Base-by-base conservation (phyloP, 371 early-diverging fungal species). In the Neoconidiobolus thromboides region DNA sequence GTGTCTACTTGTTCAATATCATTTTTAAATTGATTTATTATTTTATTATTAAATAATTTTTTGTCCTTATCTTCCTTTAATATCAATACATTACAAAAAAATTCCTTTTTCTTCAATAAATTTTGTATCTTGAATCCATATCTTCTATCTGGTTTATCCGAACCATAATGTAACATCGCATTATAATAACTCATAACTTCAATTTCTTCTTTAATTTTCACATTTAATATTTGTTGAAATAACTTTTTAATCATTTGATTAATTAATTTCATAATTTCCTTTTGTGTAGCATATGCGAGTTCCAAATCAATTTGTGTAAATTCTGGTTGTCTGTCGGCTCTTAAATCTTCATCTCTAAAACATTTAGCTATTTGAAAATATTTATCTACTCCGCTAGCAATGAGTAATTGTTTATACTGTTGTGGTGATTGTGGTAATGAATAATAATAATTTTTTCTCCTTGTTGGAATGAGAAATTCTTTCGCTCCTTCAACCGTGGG, bases 361-460 rank as follows among this genome's bases (percentile, higher is more conserved):
- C 94, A 93, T n/a, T 85, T 76, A 2, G 92, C 94, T 58, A 93
- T 80, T 68, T 93, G 94, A 66, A 83, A 93, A 71, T 93, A 93
- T 37, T 86, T 78, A 64, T 92, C 92, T 36, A 91, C 75, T 0
- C 90, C 92, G 54, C 83, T 86, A 0, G 85, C 84, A 90, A 93
- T 92, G 60, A 93, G 70, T 69, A 90, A 76, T 70, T 93, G 93
- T 69, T 93, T 93, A 67, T 85, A 85, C 79, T 80, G 92, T 64
- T 93, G 93, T 43, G 94, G 94, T 62, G 87, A 86, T 67, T 93
- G 94, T 14, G 94, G 85, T 36, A 93, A 76, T 0, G 92, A 89
- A 63, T 88, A 92, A 64, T 87, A 92, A 4, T 75, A 71, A 9
- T 85, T 85, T 38, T 65, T 65, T 26, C 74, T 74, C 48, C 93